phyloP scores from a whole-genome alignment of 2,329 filamentous ascomycete species.

The Venturia oleaginea region DNA sequence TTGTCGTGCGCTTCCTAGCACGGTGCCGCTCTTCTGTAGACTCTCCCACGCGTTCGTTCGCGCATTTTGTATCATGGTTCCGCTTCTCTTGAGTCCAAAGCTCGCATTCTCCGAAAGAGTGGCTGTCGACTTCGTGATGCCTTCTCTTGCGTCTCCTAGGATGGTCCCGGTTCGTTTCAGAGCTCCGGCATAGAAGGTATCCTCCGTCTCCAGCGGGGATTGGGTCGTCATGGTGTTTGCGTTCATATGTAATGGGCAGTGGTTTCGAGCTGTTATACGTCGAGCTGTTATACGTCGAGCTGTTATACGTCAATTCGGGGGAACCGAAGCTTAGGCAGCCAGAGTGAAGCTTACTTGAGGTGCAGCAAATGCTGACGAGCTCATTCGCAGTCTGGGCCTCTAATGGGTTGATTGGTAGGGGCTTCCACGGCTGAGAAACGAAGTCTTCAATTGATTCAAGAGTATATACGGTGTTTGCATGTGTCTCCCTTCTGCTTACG shows the following conservation, averaged over 20 bases:
- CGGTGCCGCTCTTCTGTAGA: slow-evolving; percentile 7
- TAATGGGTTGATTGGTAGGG: not conserved
- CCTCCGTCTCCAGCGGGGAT: slow-evolving; percentile 9
- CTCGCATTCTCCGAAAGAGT: slow-evolving; percentile 3
- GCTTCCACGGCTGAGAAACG: not conserved
- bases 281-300: not conserved
- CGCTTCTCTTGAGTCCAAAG: slow-evolving; percentile 6
- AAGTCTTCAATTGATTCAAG: not conserved
- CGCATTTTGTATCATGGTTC: slow-evolving; percentile 5
- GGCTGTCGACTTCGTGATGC: slow-evolving; percentile 6
- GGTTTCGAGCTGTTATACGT: not conserved
- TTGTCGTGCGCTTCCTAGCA: not conserved
- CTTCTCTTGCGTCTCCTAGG: slow-evolving; percentile 8
- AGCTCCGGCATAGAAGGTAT: slow-evolving; percentile 13
- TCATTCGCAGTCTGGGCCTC: not conserved
- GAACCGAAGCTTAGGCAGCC: not conserved
- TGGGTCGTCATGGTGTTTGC: not conserved
- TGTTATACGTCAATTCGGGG: not conserved
- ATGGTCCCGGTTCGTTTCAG: slow-evolving; percentile 11
- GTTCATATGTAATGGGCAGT: no score
- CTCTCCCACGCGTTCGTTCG: not conserved
- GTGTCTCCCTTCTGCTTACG: not conserved
- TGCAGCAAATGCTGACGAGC: not conserved
- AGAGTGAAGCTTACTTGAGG: not conserved
- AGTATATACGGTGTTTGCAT: not conserved